These are phyloP conservation scores for Rhodotorula graminis DNA, from an alignment of 768 basidiomycete species.

Conservation along the genomic window DNA sequence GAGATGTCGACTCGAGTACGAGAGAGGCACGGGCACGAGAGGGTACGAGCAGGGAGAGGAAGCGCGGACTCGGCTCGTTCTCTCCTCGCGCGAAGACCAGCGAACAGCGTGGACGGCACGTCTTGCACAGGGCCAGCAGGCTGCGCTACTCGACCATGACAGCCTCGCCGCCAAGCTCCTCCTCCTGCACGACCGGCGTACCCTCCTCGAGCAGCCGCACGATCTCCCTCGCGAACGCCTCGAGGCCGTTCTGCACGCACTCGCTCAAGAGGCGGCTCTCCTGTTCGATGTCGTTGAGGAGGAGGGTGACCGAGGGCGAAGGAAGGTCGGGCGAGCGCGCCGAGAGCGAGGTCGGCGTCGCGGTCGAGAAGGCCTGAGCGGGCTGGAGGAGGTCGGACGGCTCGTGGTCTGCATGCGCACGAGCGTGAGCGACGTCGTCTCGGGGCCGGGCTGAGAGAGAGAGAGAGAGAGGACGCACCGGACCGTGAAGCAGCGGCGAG, in stretches of 20 bases:
- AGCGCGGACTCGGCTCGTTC: too few species aligned
- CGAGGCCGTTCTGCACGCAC: slow-evolving; percentile 43
- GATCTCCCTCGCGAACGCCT: slow-evolving; percentile 45
- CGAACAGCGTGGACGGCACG: too few species aligned
- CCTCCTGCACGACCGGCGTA: slow-evolving; percentile 3
- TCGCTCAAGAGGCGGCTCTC: slow-evolving; percentile 44
- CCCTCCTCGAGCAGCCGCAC: slow-evolving; percentile 40
- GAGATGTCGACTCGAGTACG: too few species aligned
- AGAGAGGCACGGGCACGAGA: too few species aligned
- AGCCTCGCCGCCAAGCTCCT: neutral
- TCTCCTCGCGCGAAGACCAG: too few species aligned
- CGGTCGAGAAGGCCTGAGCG: slow-evolving; percentile 39
- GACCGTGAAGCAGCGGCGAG: slow-evolving; percentile 46
- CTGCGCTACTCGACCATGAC: slow-evolving; percentile 18
- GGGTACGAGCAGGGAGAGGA: too few species aligned
- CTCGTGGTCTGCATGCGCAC: slow-evolving; percentile 8
- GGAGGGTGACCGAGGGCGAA: slow-evolving; percentile 38
- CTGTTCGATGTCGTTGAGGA: slow-evolving; percentile 45
- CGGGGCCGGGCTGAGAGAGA: too few species aligned
- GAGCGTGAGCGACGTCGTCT: neutral
- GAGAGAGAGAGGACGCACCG: slow-evolving; percentile 13
- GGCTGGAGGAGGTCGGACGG: slow-evolving; percentile 35
- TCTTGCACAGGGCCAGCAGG: too few species aligned
- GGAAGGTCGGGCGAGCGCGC: slow-evolving; percentile 44
- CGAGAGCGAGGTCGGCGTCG: slow-evolving; percentile 42